phyloP scores from a whole-genome alignment of 2,329 filamentous ascomycete species.

The Aspergillus luchuensis region DNA sequence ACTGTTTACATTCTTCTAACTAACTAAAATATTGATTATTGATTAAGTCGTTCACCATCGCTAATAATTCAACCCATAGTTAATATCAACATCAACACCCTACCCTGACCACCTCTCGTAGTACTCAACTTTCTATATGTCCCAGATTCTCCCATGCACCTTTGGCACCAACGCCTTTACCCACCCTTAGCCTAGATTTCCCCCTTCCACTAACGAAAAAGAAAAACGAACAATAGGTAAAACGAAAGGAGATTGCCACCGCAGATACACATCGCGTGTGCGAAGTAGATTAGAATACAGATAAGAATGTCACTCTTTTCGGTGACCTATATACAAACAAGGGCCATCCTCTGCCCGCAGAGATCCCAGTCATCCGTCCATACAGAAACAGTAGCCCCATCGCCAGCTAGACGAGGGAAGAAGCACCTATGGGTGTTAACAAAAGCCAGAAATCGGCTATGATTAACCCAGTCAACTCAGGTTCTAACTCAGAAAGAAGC shows the following conservation, averaged over 20 bases:
- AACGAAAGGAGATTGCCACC: not conserved
- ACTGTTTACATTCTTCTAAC: not conserved
- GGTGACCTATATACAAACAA: not conserved
- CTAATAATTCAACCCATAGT: not conserved
- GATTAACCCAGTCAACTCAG: not conserved
- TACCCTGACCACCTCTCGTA: too few relatives aligned
- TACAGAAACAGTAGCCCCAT: not conserved
- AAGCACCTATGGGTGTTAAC: too few relatives aligned
- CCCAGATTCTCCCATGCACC: not conserved
- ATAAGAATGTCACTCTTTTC: not conserved
- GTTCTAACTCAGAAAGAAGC: slow-evolving; percentile 6
- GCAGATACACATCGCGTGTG: not conserved
- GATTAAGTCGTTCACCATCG: not conserved
- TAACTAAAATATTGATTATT: too few relatives aligned
- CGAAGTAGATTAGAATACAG: slow-evolving; percentile 1
- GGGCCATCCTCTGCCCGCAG: slow-evolving; percentile 2
- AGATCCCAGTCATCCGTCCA: not conserved
- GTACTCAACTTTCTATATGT: too few relatives aligned
- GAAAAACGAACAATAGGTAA: too few relatives aligned
- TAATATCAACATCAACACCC: not conserved
- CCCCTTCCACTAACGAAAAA: not conserved
- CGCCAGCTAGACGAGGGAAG: too few relatives aligned
- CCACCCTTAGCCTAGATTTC: not conserved
- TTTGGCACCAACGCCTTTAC: not conserved
- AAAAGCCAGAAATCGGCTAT: too few relatives aligned